Evolutionary conservation across 495 filamentous ascomycete species (phyloP), one percentile per base, ranked within the genome.

Genomic region (Daldinia caldariorum): DNA sequence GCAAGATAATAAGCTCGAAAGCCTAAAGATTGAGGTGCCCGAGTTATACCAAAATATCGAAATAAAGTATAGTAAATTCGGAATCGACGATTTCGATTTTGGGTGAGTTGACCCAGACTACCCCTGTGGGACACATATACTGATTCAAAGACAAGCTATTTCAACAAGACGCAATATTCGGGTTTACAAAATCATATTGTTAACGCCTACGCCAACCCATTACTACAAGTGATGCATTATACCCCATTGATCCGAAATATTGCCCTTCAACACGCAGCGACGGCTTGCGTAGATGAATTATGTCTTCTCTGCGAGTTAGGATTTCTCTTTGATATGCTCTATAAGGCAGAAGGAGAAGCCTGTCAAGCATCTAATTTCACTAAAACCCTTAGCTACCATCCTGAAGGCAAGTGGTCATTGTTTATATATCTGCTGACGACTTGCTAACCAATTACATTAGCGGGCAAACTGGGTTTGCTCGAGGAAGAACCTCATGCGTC

Each of bases 281-380:
- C 90, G 13, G 86, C 88, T 47, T 99, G 95, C 78, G 82, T 91
- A 12, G 86, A 85, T 38, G 94, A 97, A 43, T 81, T 85, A 43
- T 99, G 95, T 80, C 81, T 99, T 38, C 80, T 98, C 3, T 99
- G 95, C 80, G 96, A 99, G 78, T 80, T 98, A 76, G 95, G 94
- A 16, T 99, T 94, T 77, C 82, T 99, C 18, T 94, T 97, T 72
- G 95, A 99, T 74, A 99, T 99, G 95, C 83, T 99, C 35, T 92
- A 97, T 70, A 98, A 97, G 74, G 94, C 94, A 6, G 89, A 90
- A 71, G 95, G 94, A 1, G 89, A 92, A 61, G 95, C 94, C 66
- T 98, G 96, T 72, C 95, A 97, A 71, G 95, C 95, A n/a, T 97
- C 94, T 0, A 99, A 99, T 75, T 88, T 99, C 70, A 80, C 97